Percentiles rank a stretch among this genome's conserved stretches.
phyloP scores from a whole-genome alignment of 371 early-diverging fungal genomes.

The Polyrhizophydium stewartii region DNA sequence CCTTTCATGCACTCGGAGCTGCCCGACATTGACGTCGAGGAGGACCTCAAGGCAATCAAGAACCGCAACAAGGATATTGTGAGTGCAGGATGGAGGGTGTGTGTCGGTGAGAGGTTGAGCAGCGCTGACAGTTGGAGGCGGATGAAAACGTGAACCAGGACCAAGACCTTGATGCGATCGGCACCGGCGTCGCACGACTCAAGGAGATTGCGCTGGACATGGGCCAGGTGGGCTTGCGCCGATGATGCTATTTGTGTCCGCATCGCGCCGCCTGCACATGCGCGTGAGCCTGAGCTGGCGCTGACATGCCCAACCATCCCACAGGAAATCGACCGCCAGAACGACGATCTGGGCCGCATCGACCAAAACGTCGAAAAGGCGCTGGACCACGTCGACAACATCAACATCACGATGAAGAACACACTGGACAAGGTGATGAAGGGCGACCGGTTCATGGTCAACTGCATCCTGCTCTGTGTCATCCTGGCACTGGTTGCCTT shows the following conservation, averaged over 20 bases:
- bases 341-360: conserved; percentile 43
- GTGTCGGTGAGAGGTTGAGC: too few species aligned
- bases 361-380: conserved; percentile 48
- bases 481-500: conserved; percentile 47
- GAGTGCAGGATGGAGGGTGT: conserved; percentile 9
- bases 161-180: conserved; percentile 45
- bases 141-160: too few species aligned
- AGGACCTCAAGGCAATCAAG: conserved; percentile 45
- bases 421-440: conserved; percentile 58
- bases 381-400: conserved; percentile 47
- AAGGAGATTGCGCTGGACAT: conserved; percentile 52
- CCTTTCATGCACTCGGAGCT: conserved; percentile 40
- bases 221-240: conserved; percentile 31
- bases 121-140: too few species aligned
- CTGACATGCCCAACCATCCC: not conserved
- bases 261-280: too few species aligned
- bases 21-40: conserved; percentile 55
- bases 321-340: conserved; percentile 51
- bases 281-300: too few species aligned
- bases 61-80: conserved; percentile 46
- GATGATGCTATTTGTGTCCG: not conserved
- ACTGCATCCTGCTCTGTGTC: conserved; percentile 51
- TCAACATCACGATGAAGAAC: conserved; percentile 49
- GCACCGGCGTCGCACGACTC: conserved; percentile 38
- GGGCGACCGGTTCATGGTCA: conserved; percentile 56